These are phyloP conservation scores for Pseudofabraea citricarpa DNA, from an alignment of 2,329 filamentous ascomycete species.

Conservation along the genomic window DNA sequence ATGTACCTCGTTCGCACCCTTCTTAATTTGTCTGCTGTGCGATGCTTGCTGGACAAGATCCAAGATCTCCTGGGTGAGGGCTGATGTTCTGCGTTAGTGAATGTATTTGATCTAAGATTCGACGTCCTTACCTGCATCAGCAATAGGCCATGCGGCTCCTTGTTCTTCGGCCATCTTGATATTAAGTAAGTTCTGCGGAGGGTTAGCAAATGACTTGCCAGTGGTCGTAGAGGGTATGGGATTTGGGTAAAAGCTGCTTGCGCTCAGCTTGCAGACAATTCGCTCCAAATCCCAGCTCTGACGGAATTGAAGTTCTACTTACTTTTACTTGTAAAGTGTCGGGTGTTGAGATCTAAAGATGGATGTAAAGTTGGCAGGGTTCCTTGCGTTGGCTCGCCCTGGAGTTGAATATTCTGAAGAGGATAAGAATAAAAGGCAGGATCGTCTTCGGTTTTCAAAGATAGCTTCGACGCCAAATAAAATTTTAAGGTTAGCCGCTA, in stretches of 20 bases:
- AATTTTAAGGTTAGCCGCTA: neutral
- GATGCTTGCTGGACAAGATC: constrained; percentile 62
- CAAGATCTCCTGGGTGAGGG: constrained; percentile 73
- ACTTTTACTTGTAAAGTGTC: too few species aligned
- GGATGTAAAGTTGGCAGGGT: constrained; percentile 40
- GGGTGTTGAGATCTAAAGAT: too few species aligned
- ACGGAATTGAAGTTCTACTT: neutral
- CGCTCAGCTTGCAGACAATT: too few species aligned
- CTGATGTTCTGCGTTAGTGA: neutral
- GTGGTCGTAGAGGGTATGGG: too few species aligned
- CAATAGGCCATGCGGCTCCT: constrained; percentile 60
- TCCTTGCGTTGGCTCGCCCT: constrained; percentile 60
- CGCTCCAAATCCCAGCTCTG: too few species aligned
- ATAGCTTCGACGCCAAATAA: too few species aligned
- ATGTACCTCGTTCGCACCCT: constrained; percentile 83
- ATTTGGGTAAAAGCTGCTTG: too few species aligned
- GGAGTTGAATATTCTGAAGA: constrained; percentile 22
- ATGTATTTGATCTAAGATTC: constrained; percentile 35
- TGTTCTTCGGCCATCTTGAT: constrained; percentile 28
- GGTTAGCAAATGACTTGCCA: neutral
- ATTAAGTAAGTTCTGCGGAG: constrained; percentile 5
- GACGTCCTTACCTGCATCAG: constrained; percentile 69
- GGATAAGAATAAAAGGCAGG: too few species aligned
- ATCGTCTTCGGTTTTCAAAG: too few species aligned
- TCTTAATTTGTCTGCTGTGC: constrained; percentile 74